These are phyloP conservation scores for Malus hybrid DNA, from an alignment of 331 rosid genomes.

Conservation along the genomic window DNA sequence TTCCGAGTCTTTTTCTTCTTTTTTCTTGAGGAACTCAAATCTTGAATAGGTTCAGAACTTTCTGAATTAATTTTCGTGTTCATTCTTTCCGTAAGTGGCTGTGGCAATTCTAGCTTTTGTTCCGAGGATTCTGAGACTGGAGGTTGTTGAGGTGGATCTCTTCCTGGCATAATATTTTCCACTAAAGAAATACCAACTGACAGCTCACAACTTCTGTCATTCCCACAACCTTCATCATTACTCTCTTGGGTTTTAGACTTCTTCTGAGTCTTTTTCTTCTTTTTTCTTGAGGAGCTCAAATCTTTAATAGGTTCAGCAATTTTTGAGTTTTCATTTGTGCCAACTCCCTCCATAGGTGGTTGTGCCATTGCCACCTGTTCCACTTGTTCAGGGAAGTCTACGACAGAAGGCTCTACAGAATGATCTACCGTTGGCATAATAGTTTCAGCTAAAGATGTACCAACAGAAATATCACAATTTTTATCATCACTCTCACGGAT, in stretches of 20 bases:
- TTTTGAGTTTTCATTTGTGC: conserved; percentile 7
- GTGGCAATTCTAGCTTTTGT: too few species aligned
- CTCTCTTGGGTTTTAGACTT: conserved; percentile 5
- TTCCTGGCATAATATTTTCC: too few species aligned
- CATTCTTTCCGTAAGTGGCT: too few species aligned
- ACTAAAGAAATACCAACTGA: not conserved
- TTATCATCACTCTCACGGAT: not conserved
- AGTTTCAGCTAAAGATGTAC: not conserved
- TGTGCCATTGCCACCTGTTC: not conserved
- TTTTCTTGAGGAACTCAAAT: too few species aligned
- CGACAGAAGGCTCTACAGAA: not conserved
- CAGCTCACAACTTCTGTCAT: not conserved
- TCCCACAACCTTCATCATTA: not conserved
- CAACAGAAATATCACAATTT: not conserved
- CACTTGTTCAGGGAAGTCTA: not conserved
- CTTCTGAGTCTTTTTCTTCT: conserved; percentile 21
- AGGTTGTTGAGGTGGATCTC: too few species aligned
- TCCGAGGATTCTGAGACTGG: too few species aligned
- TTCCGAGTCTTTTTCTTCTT: too few species aligned
- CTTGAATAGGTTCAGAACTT: too few species aligned
- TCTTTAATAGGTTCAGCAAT: conserved; percentile 15
- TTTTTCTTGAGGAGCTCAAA: conserved; percentile 6
- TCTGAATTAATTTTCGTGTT: too few species aligned
- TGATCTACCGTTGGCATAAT: not conserved
- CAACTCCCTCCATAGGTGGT: conserved; percentile 5